These are phyloP conservation scores for Mortierella sp. DNA, from an alignment of 371 early-diverging fungal genomes.

Conservation along the genomic window DNA sequence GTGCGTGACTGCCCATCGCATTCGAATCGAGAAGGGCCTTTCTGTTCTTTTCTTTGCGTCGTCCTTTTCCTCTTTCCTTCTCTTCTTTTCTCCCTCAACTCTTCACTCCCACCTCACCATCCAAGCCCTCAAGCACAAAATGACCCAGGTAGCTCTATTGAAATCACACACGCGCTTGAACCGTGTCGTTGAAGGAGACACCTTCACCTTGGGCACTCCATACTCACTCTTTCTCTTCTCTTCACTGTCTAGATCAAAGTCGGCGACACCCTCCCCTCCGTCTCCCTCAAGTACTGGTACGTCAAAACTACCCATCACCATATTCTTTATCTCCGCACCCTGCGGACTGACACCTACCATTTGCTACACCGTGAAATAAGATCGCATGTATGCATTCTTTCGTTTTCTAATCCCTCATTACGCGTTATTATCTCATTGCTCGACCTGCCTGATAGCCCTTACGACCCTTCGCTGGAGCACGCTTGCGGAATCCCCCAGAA, in stretches of 20 bases:
- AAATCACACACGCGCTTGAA: neutral
- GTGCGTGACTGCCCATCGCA: neutral
- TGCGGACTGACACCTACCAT: neutral
- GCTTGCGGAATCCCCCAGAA: conserved; percentile 56
- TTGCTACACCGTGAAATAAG: neutral
- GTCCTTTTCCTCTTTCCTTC: neutral
- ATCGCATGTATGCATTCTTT: neutral
- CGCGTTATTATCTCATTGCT: neutral
- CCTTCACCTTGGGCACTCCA: neutral
- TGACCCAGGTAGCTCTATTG: conserved; percentile 1
- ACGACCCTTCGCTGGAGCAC: conserved; percentile 42
- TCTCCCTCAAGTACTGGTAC: conserved; percentile 56
- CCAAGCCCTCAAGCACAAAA: neutral
- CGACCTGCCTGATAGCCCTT: conserved; percentile 21
- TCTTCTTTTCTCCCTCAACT: neutral
- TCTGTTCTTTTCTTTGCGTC: neutral
- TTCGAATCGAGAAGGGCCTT: no score
- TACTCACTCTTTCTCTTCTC: neutral
- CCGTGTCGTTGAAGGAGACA: no score
- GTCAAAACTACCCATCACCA: neutral
- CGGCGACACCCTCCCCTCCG: conserved; percentile 53
- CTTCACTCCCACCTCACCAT: neutral
- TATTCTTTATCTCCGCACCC: no score
- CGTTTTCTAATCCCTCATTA: neutral
- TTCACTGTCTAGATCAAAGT: conserved; percentile 33